Conservation (phyloP, 2,329 filamentous ascomycete genomes). For the Hysterium pulicare region DNA sequence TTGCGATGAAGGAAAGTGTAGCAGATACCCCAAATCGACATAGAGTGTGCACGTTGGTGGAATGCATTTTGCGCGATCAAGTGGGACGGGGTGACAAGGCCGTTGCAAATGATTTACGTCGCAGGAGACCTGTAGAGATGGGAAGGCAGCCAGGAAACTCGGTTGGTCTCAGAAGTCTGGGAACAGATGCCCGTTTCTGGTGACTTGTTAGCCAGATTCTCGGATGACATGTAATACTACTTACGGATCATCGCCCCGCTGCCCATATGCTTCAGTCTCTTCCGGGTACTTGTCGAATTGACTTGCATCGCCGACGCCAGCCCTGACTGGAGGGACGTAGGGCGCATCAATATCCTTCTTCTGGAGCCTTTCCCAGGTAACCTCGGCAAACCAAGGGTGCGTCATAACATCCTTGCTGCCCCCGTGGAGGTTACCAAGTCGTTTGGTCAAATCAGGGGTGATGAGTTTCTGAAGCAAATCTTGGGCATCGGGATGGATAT, state of each 20-base stretch:
- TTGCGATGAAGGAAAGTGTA: no score
- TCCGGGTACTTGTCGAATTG: slow-evolving; percentile 98
- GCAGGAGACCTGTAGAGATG: no score
- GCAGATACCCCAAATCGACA: no score
- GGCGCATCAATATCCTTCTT: slow-evolving; percentile 98
- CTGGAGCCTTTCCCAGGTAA: slow-evolving; percentile 92
- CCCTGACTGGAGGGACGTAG: slow-evolving; percentile 93
- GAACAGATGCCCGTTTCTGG: slow-evolving; percentile 32
- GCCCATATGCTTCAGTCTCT: slow-evolving; percentile 89
- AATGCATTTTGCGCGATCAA: no score
- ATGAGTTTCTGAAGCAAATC: slow-evolving; percentile 90
- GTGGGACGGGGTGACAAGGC: no score
- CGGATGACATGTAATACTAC: slow-evolving; percentile 40
- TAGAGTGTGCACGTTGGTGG: no score
- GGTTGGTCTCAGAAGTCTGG: slow-evolving; percentile 24
- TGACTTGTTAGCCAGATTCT: slow-evolving; percentile 4
- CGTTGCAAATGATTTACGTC: no score
- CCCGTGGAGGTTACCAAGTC: slow-evolving; percentile 88
- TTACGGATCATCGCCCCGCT: slow-evolving; percentile 77
- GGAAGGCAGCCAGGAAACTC: no score
- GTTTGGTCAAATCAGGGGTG: slow-evolving; percentile 90
- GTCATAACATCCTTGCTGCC: slow-evolving; percentile 91
- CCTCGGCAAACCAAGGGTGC: slow-evolving; percentile 94
- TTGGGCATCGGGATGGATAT: slow-evolving; percentile 91
- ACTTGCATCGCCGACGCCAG: slow-evolving; percentile 89